Evolutionary conservation across 2,329 filamentous ascomycete species (phyloP), one percentile per base, ranked within the genome.

Genomic region (Aspergillus tanneri): DNA sequence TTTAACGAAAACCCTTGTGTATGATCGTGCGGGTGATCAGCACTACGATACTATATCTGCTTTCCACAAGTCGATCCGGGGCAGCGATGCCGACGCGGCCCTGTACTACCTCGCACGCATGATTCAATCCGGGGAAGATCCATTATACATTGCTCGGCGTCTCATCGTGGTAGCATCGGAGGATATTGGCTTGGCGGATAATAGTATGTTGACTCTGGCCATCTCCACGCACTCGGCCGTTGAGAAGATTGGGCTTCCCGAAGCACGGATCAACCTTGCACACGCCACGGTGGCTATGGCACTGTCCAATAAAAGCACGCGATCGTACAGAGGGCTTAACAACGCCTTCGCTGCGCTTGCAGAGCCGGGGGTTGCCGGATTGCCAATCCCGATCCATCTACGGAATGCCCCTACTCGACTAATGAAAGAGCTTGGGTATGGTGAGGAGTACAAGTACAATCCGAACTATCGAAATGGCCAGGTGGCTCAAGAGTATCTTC

Each of bases 11-110:
- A 97, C 92, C 0, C 77, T 97, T 2, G 90, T 97, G 11, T 97
- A 97, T 71, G 93, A 99, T 69, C 84, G 93, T 46, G 88, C 88
- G 0, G 92, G 93, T 43, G 93, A 99, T 70, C 90, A 96, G 67
- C 93, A 97, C 72, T 99, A 97, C 74, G 92, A 99, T 66, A 93
- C 88, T 44, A 97, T 99, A 62, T 95, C 89, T 1, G 93, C 93
- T 23, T 93, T 97, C 61, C 93, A 97, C 78, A 99, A 99, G 64
- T 90, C 90, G 2, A 85, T 97, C 8, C 87, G 93, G 37, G 93
- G 93, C 32, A 87, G 84, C 46, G 86, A 96, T 62, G 71, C 92
- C 0, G 88, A 97, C 67, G 93, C 92, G 0, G 81, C 92, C 0
- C 79, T 99, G 1, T 99, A 97, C 74, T 99, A 97, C 68, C 82